phyloP scores from a whole-genome alignment of 2,329 filamentous ascomycete species.

The Didymella sp. region DNA sequence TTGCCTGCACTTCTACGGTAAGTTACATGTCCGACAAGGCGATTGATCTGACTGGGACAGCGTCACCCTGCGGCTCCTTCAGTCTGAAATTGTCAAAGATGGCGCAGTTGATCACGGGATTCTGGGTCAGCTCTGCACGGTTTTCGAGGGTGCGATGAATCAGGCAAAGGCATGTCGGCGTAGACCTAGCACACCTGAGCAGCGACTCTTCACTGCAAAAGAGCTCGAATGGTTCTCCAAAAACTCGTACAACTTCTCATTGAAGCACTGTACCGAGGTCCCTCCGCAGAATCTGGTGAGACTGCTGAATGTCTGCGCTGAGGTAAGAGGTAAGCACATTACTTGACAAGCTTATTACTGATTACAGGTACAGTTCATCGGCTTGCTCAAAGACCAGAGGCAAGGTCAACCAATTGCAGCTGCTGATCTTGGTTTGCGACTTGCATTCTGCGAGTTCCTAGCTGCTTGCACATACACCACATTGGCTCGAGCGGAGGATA shows the following conservation, averaged over 20 bases:
- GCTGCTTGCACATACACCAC: conserved; percentile 55
- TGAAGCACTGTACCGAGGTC: conserved; percentile 68
- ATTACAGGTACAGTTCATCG: conserved; percentile 48
- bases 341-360: background rate
- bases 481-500: conserved; percentile 57
- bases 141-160: conserved; percentile 60
- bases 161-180: conserved; percentile 54
- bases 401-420: conserved; percentile 24
- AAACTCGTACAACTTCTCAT: conserved; percentile 78
- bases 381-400: conserved; percentile 41
- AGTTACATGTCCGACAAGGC: conserved; percentile 29
- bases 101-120: conserved; percentile 34
- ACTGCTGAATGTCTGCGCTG: conserved; percentile 58
- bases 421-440: conserved; percentile 64
- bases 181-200: conserved; percentile 52
- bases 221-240: conserved; percentile 87
- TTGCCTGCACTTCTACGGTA: conserved; percentile 71
- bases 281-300: conserved; percentile 61
- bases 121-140: conserved; percentile 60
- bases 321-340: conserved; percentile 36
- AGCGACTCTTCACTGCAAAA: conserved; percentile 60
- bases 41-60: conserved; percentile 34
- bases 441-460: conserved; percentile 75
- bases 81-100: conserved; percentile 52
- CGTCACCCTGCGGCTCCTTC: conserved; percentile 55